Base-by-base conservation (phyloP, 208 protist genomes). In the Sergeia podlipaevii region DNA sequence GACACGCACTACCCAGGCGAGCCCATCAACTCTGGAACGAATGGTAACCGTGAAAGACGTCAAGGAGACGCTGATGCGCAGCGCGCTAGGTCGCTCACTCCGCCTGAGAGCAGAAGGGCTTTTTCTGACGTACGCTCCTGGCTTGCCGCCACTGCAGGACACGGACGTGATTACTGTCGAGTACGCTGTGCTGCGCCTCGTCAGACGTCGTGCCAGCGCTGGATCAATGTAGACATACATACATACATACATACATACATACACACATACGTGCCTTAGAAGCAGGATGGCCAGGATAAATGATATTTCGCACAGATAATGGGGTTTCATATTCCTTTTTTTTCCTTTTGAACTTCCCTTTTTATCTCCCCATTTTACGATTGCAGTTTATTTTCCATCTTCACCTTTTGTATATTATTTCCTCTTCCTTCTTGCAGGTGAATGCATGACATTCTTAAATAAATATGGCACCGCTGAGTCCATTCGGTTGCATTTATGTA, bases 141-240 rank as follows among this genome's bases (percentile, higher is more conserved):
- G 55, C n/a, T 20, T 43, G 6, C 58, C 67, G 5, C 5, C 46
- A 2, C 30, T 85, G 36, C 27, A 33, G 4, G 82, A 80, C 10
- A 32, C 27, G 4, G 57, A 34, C 3, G 32, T 71, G 5, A 27
- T 85, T 11, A 20, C 50, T n/a, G 18, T 42, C 34, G 37, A 29
- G 13, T 74, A 78, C 20, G 73, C 59, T 0, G 74, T 89, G 17
- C 37, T 85, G 55, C 67, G 74, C 32, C 52, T 82, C 18, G 28
- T 53, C 24, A 50, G 52, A 30, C 39, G 66, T 3, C 23, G 30
- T n/a, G 23, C 36, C 2, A 41, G 39, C 26, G 4, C 38, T 8
- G 13, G 23, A 13, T 41, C 26, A 37, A n/a, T 21, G 38, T 38
- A 38, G 42, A 34, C 50, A 27, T n/a, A 15, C 15, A 10, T 38